These are phyloP conservation scores for Amylostereum areolatum DNA, from an alignment of 1,284 basidiomycete species.

Conservation along the genomic window DNA sequence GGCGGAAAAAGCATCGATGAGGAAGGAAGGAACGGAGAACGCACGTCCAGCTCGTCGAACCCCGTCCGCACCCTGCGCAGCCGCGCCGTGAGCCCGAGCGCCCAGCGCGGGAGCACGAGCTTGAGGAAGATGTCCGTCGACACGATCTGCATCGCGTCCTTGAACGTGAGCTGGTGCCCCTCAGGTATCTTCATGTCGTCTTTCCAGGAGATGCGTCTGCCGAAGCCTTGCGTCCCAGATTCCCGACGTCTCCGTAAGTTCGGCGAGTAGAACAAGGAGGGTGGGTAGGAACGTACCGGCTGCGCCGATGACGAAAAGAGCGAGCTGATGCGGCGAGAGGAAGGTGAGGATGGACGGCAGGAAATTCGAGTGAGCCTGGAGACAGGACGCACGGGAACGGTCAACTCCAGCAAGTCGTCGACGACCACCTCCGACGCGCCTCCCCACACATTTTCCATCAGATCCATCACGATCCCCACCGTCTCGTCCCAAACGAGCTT, in stretches of 20 bases:
- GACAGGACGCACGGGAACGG: constrained; percentile 46
- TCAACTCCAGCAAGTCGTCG: constrained; percentile 31
- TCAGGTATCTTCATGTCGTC: constrained; percentile 34
- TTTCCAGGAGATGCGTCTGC: constrained; percentile 43
- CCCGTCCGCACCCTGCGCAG: constrained; percentile 31
- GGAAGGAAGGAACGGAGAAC: constrained; percentile 1
- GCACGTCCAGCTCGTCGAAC: constrained; percentile 44
- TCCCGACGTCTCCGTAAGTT: too few species aligned
- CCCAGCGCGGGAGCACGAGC: constrained; percentile 39
- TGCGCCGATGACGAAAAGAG: constrained; percentile 49
- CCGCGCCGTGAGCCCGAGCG: constrained; percentile 33
- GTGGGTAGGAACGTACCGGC: constrained; percentile 30
- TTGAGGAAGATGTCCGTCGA: constrained; percentile 18
- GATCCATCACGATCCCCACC: constrained; percentile 28
- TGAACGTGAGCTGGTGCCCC: constrained; percentile 51
- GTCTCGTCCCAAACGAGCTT: constrained; percentile 54
- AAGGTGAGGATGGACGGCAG: background rate
- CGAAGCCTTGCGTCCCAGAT: too few species aligned
- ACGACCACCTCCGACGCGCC: constrained; percentile 21
- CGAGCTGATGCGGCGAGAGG: constrained; percentile 30
- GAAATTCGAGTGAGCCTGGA: too few species aligned
- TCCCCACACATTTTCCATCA: constrained; percentile 32
- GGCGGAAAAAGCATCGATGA: too few species aligned
- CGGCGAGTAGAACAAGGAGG: background rate
- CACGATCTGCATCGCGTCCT: constrained; percentile 21